Evolutionary conservation across 768 basidiomycete genomes (phyloP).

Genomic region (Tricholoma saponaceum): DNA sequence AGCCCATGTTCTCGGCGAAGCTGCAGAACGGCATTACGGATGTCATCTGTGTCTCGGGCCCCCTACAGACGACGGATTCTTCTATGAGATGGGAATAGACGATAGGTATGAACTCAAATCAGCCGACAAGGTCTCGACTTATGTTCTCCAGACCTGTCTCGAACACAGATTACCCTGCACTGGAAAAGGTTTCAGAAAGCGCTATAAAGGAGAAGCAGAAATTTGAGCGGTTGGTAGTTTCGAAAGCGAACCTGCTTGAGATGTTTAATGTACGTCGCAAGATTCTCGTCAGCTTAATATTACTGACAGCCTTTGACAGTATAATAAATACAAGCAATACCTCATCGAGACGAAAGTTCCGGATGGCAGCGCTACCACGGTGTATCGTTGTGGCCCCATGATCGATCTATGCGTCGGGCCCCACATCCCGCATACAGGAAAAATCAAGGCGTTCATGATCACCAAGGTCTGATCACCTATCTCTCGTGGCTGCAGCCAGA

Average conservation of each 20-base stretch:
- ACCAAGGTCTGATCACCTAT: constrained; percentile 62
- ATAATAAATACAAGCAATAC: constrained; percentile 98
- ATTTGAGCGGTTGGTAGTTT: constrained; percentile 90
- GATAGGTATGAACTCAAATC: constrained; percentile 48
- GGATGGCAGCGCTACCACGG: constrained; percentile 94
- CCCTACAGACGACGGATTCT: constrained; percentile 97
- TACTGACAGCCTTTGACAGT: constrained; percentile 46
- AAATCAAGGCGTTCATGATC: constrained; percentile 96
- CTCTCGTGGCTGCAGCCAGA: constrained; percentile 2
- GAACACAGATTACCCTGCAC: constrained; percentile 76
- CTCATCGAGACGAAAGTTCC: constrained; percentile 94
- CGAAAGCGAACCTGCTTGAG: constrained; percentile 92
- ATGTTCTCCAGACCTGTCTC: constrained; percentile 56
- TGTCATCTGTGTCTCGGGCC: constrained; percentile 97
- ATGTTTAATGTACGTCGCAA: constrained; percentile 80
- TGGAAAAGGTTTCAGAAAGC: constrained; percentile 85
- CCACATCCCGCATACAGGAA: constrained; percentile 96
- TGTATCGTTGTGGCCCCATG: constrained; percentile 98
- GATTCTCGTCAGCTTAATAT: background rate
- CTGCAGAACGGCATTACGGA: constrained; percentile 93
- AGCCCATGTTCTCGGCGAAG: constrained; percentile 96
- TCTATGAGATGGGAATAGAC: constrained; percentile 96
- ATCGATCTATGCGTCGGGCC: constrained; percentile 96
- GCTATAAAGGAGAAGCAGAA: constrained; percentile 96
- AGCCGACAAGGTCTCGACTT: background rate